A percentile compares a stretch with the other conserved stretches of the same genome.
Conservation (phyloP, 108 stramenopile species). For the Skeletonema potamos region DNA sequence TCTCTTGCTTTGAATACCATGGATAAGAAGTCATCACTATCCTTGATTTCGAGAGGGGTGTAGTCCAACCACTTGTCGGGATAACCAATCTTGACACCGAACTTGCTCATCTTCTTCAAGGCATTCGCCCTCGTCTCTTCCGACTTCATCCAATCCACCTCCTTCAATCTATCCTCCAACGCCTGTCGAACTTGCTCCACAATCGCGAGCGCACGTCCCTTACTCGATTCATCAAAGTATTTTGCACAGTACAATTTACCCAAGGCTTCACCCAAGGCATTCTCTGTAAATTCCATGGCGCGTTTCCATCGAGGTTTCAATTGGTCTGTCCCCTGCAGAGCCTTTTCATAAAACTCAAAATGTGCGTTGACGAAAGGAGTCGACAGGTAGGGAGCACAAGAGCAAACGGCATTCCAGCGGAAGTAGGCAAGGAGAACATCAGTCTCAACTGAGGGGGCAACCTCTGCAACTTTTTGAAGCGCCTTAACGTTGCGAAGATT, state of each 20-base stretch:
- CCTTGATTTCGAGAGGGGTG: constrained; percentile 34
- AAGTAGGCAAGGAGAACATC: constrained; percentile 53
- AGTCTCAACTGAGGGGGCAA: constrained; percentile 37
- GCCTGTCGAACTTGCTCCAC: constrained; percentile 77
- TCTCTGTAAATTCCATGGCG: constrained; percentile 74
- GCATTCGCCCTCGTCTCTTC: constrained; percentile 64
- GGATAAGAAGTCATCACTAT: constrained; percentile 50
- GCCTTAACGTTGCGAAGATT: constrained; percentile 69
- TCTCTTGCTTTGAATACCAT: constrained; percentile 60
- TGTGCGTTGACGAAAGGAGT: constrained; percentile 58
- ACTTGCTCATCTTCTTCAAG: constrained; percentile 76
- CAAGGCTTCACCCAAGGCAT: constrained; percentile 73
- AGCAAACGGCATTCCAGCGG: constrained; percentile 48
- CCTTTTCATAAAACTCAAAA: constrained; percentile 74
- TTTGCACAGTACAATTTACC: constrained; percentile 77
- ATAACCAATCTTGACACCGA: constrained; percentile 82
- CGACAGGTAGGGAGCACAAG: constrained; percentile 59
- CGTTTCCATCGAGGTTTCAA: constrained; percentile 85
- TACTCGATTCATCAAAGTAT: constrained; percentile 70
- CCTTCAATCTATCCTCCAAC: constrained; percentile 75
- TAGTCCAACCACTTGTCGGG: constrained; percentile 87
- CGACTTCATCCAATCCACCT: constrained; percentile 87
- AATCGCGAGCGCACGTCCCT: constrained; percentile 63
- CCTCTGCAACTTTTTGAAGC: constrained; percentile 47
- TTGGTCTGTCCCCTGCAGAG: constrained; percentile 66